phyloP scores from a whole-genome alignment of 768 basidiomycete genomes.

The Crassisporium funariophilum region DNA sequence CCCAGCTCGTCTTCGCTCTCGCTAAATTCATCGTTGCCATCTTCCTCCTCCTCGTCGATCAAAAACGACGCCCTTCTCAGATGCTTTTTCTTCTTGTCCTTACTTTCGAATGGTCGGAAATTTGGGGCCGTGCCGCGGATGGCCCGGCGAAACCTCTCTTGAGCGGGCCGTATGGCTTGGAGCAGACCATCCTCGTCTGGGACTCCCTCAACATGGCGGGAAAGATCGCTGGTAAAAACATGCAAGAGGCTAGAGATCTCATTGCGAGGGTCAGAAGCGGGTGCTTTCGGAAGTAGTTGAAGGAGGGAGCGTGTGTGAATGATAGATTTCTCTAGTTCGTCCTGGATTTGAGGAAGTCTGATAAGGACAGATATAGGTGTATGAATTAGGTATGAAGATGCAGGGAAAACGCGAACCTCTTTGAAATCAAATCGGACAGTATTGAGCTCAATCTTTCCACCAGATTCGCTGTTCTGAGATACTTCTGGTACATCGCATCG shows the following conservation, averaged over 20 bases:
- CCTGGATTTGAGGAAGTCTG: conserved; percentile 65
- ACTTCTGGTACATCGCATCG: conserved; percentile 49
- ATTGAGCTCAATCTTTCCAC: conserved; percentile 59
- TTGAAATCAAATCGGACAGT: conserved; percentile 63
- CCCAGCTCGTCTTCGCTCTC: conserved; percentile 2
- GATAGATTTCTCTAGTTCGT: conserved; percentile 54
- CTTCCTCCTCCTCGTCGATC: conserved; percentile 16
- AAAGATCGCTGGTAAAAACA: conserved; percentile 47
- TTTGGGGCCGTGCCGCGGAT: conserved; percentile 58
- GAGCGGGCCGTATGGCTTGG: conserved; percentile 54
- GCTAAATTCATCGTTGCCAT: conserved; percentile 14
- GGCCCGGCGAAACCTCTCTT: conserved; percentile 45
- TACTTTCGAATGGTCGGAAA: conserved; percentile 51
- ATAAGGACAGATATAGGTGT: conserved; percentile 8
- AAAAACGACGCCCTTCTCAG: conserved; percentile 22
- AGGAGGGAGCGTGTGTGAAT: conserved; percentile 35
- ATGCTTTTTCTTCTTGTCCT: conserved; percentile 9
- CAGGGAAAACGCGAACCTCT: conserved; percentile 42
- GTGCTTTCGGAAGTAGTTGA: conserved; percentile 45
- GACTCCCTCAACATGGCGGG: conserved; percentile 51
- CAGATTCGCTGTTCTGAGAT: conserved; percentile 58
- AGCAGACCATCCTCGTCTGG: conserved; percentile 54
- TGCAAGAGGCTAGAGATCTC: conserved; percentile 55
- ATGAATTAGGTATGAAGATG: conserved; percentile 11
- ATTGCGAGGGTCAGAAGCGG: conserved; percentile 56